Evolutionary conservation across 768 basidiomycete genomes (phyloP), one percentile per base, ranked within the genome.

Genomic region (Agaricus subrufescens): DNA sequence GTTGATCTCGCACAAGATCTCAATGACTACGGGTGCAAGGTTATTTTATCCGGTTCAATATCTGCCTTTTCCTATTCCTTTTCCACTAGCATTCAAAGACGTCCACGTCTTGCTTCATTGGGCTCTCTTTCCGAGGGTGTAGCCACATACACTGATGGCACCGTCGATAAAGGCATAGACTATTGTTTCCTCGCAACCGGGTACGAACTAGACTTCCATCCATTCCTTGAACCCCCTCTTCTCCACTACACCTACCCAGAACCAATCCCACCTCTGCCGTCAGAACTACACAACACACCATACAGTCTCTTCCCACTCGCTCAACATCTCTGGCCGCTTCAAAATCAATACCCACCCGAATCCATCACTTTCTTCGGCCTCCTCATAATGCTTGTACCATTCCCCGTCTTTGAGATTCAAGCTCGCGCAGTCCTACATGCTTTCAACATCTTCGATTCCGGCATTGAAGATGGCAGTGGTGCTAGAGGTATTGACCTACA

Each of bases 371-470:
- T 93, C 67, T 71, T 88, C 50, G 82, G 88, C 2, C 77, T 91
- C 10, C 74, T 75, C 1, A 65, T 74, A 27, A 71, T 73, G 34
- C 82, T 91, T 25, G 78, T 77, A 0, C 94, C 93, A 2, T 80
- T 95, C 57, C 92, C 91, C 1, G 64, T 93, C 0, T 75, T 86
- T 46, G 91, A 97, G 67, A 82, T 81, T 0, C 94, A 96, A 69
- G 86, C 86, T 0, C 80, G 79, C 0, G 86, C 83, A 2, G 75
- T 82, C 6, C 66, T 85, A 23, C 74, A 75, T 25, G 81, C 78
- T 0, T 87, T 89, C 57, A 71, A 72, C 12, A 61, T 82, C 50
- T 83, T 82, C 1, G 65, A 66, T 26, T 67, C 75, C n/a, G 47
- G 40, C 4, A 38, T 48, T 6, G 40, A 43, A 25, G 26, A 23